Base-by-base conservation (phyloP, 1,284 basidiomycete genomes). In the Tylopilus sp. region DNA sequence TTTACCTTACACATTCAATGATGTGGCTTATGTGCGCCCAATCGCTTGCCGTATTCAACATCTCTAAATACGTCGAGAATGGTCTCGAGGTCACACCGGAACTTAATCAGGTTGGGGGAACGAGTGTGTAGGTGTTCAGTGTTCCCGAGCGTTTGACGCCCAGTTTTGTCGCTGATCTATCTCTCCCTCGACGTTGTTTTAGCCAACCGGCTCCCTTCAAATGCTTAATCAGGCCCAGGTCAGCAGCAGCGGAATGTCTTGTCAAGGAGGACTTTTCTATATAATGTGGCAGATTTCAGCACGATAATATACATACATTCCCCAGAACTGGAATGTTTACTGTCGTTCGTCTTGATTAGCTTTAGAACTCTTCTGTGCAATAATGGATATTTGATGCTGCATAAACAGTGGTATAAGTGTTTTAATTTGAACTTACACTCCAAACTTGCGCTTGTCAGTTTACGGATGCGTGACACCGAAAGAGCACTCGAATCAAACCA, bases 141-240 rank as follows among this genome's bases (percentile, higher is more conserved):
- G 36, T 44, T 10, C 41, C 22, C 41, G 41, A 44, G 22, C 22
- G 41, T 44, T 44, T 19, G 6, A 44, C 6, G 22, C 19, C 4
- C 15, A 29, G 4, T n/a, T 36, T 39, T 26, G n/a, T 57, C n/a
- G 16, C 61, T 58, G 56, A 55, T 24, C 12, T 26, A 9, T 6
- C 49, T 33, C 16, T 49, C 1, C 13, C 36, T 24, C 6, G 13
- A 13, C 36, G 15, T 32, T n/a, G n/a, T 32, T 54, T 16, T 38
- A 90, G 89, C 67, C 84, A 87, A 69, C 87, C 87, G 16, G 84
- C 81, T 62, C 83, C 86, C 38, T 90, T 88, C 77, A 82, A 84
- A 68, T 89, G 88, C 73, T 73, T 78, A 7, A 84, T 90, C 67
- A 84, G 78, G 65, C 86, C 88, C 38, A 84, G 88, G 54, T 88